Evolutionary conservation across 192 early-diverging fungal species (phyloP), one percentile per base, ranked within the genome.

Genomic region (Coemansia sp.): DNA sequence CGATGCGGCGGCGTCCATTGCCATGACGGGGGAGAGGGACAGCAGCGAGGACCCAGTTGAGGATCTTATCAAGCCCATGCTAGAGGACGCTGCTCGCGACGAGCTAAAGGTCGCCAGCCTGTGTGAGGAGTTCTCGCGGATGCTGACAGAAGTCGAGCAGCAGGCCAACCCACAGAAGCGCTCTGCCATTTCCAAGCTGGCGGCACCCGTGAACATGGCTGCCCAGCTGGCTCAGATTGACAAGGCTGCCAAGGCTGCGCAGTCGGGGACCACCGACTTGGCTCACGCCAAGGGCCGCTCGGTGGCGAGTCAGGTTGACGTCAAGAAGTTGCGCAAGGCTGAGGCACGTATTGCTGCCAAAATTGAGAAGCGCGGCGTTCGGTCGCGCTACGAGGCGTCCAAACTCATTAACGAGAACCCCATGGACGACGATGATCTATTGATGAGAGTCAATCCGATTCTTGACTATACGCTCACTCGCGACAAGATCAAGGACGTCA

Each of bases 311-410:
- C 86, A 89, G 71, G 90, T 89, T 6, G 86, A 88, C 46, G 64
- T 84, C 33, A 78, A 84, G 48, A 97, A 94, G 74, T 79, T 97
- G 55, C 81, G 88, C 53, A 92, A 93, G 60, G 93, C 93, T 23
- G 94, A 98, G 78, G 83, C 83, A 31, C 93, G 93, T 67, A 87
- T 93, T 65, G 90, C 87, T 8, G 83, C 86, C 48, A 98, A 98
- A 82, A 83, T 90, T 53, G 88, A 87, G 38, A 89, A 90, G 59
- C 86, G 92, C 25, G 84, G 83, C 3, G 80, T 79, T 15, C 78
- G 78, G 68, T 78, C 80, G 8, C 83, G 85, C 54, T 90, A 89
- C 45, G 88, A 88, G 53, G 86, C 87, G 33, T 86, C 83, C 47
- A 86, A 83, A 59, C 65, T 89, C 50, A 72, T 91, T 34, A 60